A percentile compares a stretch with the other conserved stretches of the same genome.
phyloP scores from a whole-genome alignment of 768 basidiomycete species.

The Kondoa malvinella region DNA sequence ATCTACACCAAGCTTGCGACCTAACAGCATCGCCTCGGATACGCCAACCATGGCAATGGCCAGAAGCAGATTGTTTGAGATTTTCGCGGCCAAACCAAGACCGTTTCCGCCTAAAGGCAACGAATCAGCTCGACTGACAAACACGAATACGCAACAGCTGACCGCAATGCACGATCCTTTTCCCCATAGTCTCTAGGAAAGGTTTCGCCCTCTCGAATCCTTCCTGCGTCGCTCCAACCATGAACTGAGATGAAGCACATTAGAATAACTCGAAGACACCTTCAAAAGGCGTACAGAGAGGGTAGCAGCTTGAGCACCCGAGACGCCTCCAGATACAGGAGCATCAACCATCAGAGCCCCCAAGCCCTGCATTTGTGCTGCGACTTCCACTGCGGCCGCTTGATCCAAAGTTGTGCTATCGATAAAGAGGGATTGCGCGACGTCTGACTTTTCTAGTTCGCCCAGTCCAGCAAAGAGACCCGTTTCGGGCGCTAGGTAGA shows the following conservation, averaged over 20 bases:
- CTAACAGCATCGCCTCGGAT: slow-evolving; percentile 69
- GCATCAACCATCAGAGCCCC: background rate
- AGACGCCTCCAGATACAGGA: background rate
- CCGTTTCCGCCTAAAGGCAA: background rate
- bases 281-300: too few relatives aligned
- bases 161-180: slow-evolving; percentile 66
- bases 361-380: background rate
- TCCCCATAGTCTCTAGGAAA: slow-evolving; percentile 56
- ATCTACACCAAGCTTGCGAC: slow-evolving; percentile 61
- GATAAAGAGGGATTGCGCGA: background rate
- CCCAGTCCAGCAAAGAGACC: slow-evolving; percentile 51
- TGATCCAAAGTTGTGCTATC: background rate
- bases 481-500: slow-evolving; percentile 43
- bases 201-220: slow-evolving; percentile 42
- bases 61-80: slow-evolving; percentile 61
- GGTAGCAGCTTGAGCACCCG: background rate
- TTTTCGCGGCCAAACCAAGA: slow-evolving; percentile 47
- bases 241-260: too few relatives aligned
- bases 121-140: background rate
- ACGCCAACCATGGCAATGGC: slow-evolving; percentile 38
- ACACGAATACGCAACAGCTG: slow-evolving; percentile 46
- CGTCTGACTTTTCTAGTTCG: slow-evolving; percentile 30
- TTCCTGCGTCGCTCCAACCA: slow-evolving; percentile 58
- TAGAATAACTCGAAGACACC: too few relatives aligned
- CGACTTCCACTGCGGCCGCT: background rate